A percentile compares a stretch with the other conserved stretches of the same genome.
Evolutionary conservation across 768 basidiomycete genomes (phyloP).

Genomic region (Pleurotus tuber-regium): DNA sequence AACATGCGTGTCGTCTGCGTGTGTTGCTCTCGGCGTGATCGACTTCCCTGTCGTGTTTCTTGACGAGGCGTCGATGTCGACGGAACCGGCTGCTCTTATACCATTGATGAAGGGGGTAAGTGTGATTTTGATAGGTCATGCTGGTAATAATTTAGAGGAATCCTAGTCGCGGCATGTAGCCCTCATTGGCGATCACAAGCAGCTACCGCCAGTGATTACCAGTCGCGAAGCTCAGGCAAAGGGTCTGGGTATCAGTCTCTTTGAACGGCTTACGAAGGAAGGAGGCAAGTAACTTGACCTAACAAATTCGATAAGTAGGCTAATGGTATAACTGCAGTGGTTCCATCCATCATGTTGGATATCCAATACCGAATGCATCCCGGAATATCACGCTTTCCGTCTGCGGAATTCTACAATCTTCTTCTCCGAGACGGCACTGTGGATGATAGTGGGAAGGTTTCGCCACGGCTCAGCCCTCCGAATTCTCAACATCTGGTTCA

Average conservation of each 20-base stretch:
- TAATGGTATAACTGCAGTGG: constrained; percentile 38
- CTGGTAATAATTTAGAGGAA: constrained; percentile 15
- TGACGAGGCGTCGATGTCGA: constrained; percentile 96
- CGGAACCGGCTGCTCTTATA: constrained; percentile 88
- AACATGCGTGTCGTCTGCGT: constrained; percentile 81
- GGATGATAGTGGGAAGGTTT: constrained; percentile 45
- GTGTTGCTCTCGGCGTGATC: constrained; percentile 57
- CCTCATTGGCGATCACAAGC: constrained; percentile 96
- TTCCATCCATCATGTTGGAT: constrained; percentile 91
- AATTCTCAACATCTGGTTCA: constrained; percentile 47
- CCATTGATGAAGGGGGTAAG: constrained; percentile 93
- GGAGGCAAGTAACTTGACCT: constrained; percentile 64
- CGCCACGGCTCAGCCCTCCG: constrained; percentile 58
- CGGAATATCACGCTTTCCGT: constrained; percentile 82
- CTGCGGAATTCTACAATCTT: constrained; percentile 75
- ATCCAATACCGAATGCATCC: constrained; percentile 98
- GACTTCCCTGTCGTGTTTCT: constrained; percentile 94
- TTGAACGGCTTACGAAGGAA: constrained; percentile 87
- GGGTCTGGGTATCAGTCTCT: constrained; percentile 79
- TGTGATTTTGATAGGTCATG: constrained; percentile 19
- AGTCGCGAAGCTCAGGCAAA: constrained; percentile 71
- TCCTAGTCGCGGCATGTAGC: constrained; percentile 74
- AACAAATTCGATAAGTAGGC: no score
- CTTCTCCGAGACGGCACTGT: constrained; percentile 76
- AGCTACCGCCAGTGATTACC: constrained; percentile 85